Base-by-base conservation (phyloP, 441 rosid genomes). In the Adansonia rubrostipa region DNA sequence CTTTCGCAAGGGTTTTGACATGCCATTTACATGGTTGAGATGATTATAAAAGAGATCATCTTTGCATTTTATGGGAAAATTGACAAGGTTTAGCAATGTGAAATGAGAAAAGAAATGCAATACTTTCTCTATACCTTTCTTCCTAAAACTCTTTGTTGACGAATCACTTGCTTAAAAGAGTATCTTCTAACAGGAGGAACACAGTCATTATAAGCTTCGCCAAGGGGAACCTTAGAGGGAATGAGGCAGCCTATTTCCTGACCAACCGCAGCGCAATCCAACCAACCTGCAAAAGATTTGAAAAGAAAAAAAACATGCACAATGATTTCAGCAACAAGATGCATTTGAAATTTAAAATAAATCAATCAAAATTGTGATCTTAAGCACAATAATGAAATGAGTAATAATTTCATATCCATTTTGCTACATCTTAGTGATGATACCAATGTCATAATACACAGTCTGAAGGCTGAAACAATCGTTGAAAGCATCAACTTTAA, bases 211-310 rank as follows among this genome's bases (percentile, higher is more conserved):
- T 86, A 97, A 82, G 85, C 73, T 87, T 97, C 99, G 78, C 93
- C 88, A 48, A 97, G 93, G 11, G 99, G 99, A 84, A 92, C 97
- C 89, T 97, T 97, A 2, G 99, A 97, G 81, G 99, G 99, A 84
- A 97, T 85, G 17, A 97, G 79, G 79, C 82, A 84, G 80, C 77
- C 84, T 54, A 97, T 91, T 82, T 93, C 99, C 64, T 83, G 77
- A 77, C 99, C 99, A 86, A 45, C 79, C 63, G 92, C 13, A 76
- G 99, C 98, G 86, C 99, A 97, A 51, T 92, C 98, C 76, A 97
- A 82, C 99, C 98, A 94, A 83, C 99, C 99, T 97, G 87, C 79
- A 74, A 73, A 78, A 65, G 10, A 67, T 73, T 77, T 66, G 77
- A 61, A 74, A 75, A 51, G 54, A 42, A 75, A 60, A 67, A 63